Evolutionary conservation across 2,329 filamentous ascomycete genomes (phyloP).

Genomic region (Microsporum audouinii): DNA sequence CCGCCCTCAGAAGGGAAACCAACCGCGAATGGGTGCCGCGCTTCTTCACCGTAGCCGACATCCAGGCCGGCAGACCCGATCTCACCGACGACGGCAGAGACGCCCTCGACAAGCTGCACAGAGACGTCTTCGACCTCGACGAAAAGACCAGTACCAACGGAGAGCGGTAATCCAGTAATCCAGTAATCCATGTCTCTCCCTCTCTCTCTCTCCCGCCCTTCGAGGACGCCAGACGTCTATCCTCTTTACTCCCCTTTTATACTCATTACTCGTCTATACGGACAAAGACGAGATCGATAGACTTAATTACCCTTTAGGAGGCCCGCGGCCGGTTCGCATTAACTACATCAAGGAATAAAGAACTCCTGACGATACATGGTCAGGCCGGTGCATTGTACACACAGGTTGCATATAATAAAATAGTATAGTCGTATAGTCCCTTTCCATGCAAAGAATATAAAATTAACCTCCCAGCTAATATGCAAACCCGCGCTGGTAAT

Average conservation of each 20-base stretch:
- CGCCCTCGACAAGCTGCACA: constrained; percentile 46
- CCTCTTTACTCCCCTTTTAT: not conserved
- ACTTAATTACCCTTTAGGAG: not conserved
- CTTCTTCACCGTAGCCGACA: constrained; percentile 63
- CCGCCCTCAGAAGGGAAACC: constrained; percentile 61
- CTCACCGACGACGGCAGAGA: constrained; percentile 51
- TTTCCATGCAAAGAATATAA: no score
- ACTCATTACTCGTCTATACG: not conserved
- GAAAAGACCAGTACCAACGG: constrained; percentile 21
- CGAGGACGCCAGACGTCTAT: not conserved
- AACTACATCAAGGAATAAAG: not conserved
- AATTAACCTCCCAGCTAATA: no score
- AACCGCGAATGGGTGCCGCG: constrained; percentile 68
- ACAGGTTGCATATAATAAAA: not conserved
- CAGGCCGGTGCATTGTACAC: not conserved
- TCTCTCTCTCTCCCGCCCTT: no score
- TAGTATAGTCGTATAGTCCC: not conserved
- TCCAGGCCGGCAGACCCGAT: constrained; percentile 49
- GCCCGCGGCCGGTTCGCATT: not conserved
- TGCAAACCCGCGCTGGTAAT: no score
- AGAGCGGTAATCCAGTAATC: no score
- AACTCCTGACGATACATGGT: not conserved
- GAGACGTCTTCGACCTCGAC: constrained; percentile 40
- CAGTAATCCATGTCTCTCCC: no score
- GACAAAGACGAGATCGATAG: not conserved